phyloP scores from a whole-genome alignment of 352 stramenopile genomes.

The Globisporangium recalcitrans region DNA sequence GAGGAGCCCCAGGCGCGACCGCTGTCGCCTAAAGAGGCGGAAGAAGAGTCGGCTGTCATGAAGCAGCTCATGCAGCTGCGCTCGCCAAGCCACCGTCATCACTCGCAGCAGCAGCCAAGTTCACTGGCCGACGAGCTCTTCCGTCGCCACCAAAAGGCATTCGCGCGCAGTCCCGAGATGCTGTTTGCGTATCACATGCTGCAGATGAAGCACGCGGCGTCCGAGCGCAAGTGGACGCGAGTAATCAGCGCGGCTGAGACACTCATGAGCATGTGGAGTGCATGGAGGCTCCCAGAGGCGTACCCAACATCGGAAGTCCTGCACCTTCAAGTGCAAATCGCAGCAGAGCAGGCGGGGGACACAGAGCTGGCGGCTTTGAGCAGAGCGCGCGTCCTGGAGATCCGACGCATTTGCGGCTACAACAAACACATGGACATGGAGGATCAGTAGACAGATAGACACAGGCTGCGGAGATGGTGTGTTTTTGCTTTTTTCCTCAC shows the following conservation, averaged over 20 bases:
- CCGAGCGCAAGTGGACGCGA: conserved; percentile 17
- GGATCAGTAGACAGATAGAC: too few species aligned
- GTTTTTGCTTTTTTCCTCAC: background rate
- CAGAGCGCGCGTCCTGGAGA: conserved; percentile 14
- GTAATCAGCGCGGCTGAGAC: conserved; percentile 27
- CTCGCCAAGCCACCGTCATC: too few species aligned
- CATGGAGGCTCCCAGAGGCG: conserved; percentile 21
- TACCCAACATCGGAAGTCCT: conserved; percentile 50
- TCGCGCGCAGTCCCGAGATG: conserved; percentile 25
- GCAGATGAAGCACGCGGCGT: conserved; percentile 33
- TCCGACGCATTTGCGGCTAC: conserved; percentile 32
- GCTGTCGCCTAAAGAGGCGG: conserved; percentile 3
- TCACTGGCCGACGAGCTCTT: conserved; percentile 13
- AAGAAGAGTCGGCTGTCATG: conserved; percentile 16
- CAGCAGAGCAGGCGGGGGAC: conserved; percentile 27
- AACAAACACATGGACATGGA: background rate
- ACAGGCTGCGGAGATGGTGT: background rate
- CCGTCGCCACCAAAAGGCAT: conserved; percentile 11
- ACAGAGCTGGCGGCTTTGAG: conserved; percentile 13
- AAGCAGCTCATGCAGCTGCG: conserved; percentile 30
- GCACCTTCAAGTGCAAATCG: conserved; percentile 39
- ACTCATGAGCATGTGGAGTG: conserved; percentile 33
- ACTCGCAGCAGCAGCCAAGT: conserved; percentile 14
- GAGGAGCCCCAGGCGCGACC: conserved; percentile 13
- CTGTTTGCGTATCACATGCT: conserved; percentile 37